Evolutionary conservation across 2,329 filamentous ascomycete species (phyloP).

Genomic region (Fusarium torreyae): DNA sequence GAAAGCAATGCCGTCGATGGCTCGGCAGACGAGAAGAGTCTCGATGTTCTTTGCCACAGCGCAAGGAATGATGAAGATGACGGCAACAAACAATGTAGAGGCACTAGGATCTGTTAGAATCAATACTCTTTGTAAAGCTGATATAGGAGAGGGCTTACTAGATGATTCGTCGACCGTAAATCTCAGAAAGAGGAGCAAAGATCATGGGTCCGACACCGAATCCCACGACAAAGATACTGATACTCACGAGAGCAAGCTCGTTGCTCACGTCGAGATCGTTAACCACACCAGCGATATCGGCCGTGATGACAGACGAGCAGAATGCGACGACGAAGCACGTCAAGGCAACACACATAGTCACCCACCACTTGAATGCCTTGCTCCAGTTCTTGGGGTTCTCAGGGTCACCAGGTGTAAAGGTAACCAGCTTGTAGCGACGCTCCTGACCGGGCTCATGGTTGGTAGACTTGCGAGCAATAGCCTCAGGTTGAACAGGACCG

Average conservation of each 20-base stretch:
- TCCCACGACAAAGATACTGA: constrained; percentile 85
- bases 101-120: constrained; percentile 52
- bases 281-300: constrained; percentile 76
- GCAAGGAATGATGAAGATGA: constrained; percentile 85
- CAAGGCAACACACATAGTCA: constrained; percentile 85
- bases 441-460: constrained; percentile 39
- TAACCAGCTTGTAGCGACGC: constrained; percentile 67
- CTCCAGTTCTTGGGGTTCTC: constrained; percentile 91
- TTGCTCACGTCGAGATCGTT: constrained; percentile 77
- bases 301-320: constrained; percentile 81
- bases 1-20: constrained; percentile 87
- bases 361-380: constrained; percentile 84
- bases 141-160: constrained; percentile 63
- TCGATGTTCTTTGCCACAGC: constrained; percentile 82
- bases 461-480: constrained; percentile 40
- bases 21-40: constrained; percentile 81
- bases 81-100: constrained; percentile 76
- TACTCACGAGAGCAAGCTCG: constrained; percentile 79
- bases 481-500: constrained; percentile 53
- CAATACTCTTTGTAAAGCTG: background rate
- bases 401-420: constrained; percentile 78
- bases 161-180: constrained; percentile 79
- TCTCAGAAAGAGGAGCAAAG: constrained; percentile 84
- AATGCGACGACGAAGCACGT: constrained; percentile 84
- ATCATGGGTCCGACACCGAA: constrained; percentile 86